phyloP scores from a whole-genome alignment of 2,329 filamentous ascomycete species.

The Diaporthe helianthi region DNA sequence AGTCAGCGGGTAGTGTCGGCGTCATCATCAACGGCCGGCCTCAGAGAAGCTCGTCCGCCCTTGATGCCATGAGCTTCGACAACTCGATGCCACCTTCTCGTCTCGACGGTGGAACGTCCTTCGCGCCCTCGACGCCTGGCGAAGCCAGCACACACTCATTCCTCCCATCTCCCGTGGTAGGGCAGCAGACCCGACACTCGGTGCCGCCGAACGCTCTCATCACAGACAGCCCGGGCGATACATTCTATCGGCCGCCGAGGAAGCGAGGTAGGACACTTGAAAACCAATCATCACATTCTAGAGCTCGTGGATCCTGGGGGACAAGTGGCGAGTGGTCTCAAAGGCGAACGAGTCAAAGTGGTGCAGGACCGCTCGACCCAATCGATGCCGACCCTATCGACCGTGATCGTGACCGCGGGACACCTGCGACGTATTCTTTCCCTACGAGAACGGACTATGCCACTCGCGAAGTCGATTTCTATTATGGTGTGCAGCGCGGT shows the following conservation, averaged over 20 bases:
- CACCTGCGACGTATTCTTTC: constrained; percentile 53
- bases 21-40: constrained; percentile 54
- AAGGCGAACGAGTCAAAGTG: constrained; percentile 48
- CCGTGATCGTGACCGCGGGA: constrained; percentile 46
- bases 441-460: constrained; percentile 81
- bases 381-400: constrained; percentile 49
- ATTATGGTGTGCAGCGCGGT: constrained; percentile 84
- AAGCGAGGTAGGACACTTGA: constrained; percentile 52
- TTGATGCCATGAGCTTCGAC: constrained; percentile 59
- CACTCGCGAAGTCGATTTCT: constrained; percentile 94
- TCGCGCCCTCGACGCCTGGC: constrained; percentile 76
- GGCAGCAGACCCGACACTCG: constrained; percentile 50
- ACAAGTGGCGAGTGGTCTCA: constrained; percentile 47
- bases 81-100: constrained; percentile 52
- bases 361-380: constrained; percentile 45
- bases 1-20: constrained; percentile 66
- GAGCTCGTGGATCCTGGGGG: constrained; percentile 46
- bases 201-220: constrained; percentile 54
- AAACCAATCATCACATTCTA: constrained; percentile 54
- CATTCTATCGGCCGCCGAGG: constrained; percentile 88
- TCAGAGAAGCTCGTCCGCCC: constrained; percentile 58
- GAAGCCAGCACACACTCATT: constrained; percentile 77
- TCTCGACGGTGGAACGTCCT: constrained; percentile 67
- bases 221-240: constrained; percentile 67
- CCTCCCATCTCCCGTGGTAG: constrained; percentile 61